These are phyloP conservation scores for Amniculicola lignicola DNA, from an alignment of 495 filamentous ascomycete species.

Conservation along the genomic window DNA sequence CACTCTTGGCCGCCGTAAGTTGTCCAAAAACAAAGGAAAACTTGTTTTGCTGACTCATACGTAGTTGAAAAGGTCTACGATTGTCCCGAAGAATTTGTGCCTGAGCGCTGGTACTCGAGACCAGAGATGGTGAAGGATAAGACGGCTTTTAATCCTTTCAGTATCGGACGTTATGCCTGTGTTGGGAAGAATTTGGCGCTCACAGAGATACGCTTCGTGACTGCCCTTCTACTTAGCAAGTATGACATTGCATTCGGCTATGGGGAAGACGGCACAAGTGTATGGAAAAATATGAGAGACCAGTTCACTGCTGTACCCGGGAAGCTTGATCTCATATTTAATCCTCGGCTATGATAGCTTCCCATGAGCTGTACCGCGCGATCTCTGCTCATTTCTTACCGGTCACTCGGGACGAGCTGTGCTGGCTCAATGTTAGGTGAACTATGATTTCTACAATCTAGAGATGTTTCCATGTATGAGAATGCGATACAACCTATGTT, in stretches of 20 bases:
- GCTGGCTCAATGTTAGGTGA: too few species aligned
- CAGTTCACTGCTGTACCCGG: constrained; percentile 4
- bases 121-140: constrained; percentile 26
- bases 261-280: neutral
- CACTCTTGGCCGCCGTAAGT: constrained; percentile 3
- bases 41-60: neutral
- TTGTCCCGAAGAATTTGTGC: constrained; percentile 8
- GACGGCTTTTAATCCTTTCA: constrained; percentile 21
- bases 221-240: neutral
- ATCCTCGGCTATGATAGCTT: neutral
- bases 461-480: too few species aligned
- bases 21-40: neutral
- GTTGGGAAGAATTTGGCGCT: constrained; percentile 7
- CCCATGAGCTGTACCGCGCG: neutral
- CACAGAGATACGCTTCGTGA: constrained; percentile 4
- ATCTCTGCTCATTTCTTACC: neutral
- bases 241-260: constrained; percentile 1
- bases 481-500: too few species aligned
- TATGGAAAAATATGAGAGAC: constrained; percentile 15
- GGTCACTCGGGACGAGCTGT: too few species aligned
- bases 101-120: constrained; percentile 20
- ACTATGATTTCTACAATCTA: too few species aligned
- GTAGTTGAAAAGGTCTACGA: constrained; percentile 1
- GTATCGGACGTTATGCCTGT: constrained; percentile 4
- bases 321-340: neutral